A percentile compares a stretch with the other conserved stretches of the same genome.
phyloP scores from a whole-genome alignment of 768 basidiomycete species.

The Kondoa subrosea region DNA sequence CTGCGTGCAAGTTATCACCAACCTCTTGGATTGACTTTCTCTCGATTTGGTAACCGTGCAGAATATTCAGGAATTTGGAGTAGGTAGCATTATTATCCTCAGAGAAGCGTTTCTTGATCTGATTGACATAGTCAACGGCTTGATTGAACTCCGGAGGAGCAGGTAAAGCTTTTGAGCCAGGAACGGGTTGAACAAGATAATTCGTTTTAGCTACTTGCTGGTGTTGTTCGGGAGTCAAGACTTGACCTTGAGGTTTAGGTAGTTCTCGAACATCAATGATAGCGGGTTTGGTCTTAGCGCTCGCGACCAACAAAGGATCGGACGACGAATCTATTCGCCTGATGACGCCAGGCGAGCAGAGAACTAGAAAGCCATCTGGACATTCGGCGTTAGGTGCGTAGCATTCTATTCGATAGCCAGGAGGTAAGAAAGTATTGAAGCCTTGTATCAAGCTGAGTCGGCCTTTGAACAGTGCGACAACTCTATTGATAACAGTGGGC shows the following conservation, averaged over 20 bases:
- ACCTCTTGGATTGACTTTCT: slow-evolving; percentile 42
- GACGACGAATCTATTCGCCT: slow-evolving; percentile 8
- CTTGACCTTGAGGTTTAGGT: background rate
- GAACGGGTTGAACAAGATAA: background rate
- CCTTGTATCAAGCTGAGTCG: slow-evolving; percentile 79
- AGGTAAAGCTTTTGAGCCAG: background rate
- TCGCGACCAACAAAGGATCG: background rate
- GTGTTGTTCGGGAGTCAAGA: background rate
- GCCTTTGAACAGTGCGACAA: slow-evolving; percentile 77
- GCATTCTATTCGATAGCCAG: slow-evolving; percentile 75
- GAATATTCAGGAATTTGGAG: slow-evolving; percentile 38
- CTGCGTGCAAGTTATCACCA: slow-evolving; percentile 29
- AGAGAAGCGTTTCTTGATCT: slow-evolving; percentile 81
- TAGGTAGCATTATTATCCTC: slow-evolving; percentile 67
- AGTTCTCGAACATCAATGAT: no score
- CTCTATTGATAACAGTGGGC: slow-evolving; percentile 87
- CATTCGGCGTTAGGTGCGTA: slow-evolving; percentile 11
- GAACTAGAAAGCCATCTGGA: slow-evolving; percentile 26
- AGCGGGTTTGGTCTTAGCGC: background rate
- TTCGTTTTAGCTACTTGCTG: background rate
- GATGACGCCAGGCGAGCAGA: slow-evolving; percentile 32
- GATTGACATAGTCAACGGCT: slow-evolving; percentile 93
- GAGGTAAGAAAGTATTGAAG: slow-evolving; percentile 93
- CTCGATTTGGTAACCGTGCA: slow-evolving; percentile 41
- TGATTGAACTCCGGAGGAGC: slow-evolving; percentile 36